A percentile compares a stretch with the other conserved stretches of the same genome.
Conservation (phyloP, 129 eudicot species). For the Mikania micrantha region DNA sequence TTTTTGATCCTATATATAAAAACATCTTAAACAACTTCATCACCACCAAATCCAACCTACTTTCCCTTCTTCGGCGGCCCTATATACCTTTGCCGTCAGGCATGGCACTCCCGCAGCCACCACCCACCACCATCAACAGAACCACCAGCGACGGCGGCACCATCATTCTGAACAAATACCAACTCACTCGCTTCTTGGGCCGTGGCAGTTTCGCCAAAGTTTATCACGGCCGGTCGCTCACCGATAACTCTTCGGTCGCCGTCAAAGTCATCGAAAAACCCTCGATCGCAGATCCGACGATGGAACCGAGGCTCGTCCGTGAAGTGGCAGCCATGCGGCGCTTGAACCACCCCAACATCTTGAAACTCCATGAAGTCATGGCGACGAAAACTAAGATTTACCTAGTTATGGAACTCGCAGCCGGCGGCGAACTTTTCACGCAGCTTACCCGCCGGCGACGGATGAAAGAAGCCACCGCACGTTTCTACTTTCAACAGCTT, state of each 20-base stretch:
- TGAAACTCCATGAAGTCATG: constrained; percentile 67
- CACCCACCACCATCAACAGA: constrained; percentile 27
- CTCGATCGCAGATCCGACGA: constrained; percentile 31
- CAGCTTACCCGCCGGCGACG: constrained; percentile 44
- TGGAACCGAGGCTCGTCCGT: constrained; percentile 61
- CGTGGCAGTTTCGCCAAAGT: constrained; percentile 87
- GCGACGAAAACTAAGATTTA: constrained; percentile 77
- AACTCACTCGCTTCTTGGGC: constrained; percentile 62
- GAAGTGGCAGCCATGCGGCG: constrained; percentile 93
- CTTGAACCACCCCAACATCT: constrained; percentile 63
- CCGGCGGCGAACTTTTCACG: constrained; percentile 61
- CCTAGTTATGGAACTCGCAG: constrained; percentile 80
- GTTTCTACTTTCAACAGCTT: constrained; percentile 57
- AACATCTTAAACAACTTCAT: constrained; percentile 17
- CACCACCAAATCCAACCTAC: constrained; percentile 21
- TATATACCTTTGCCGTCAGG: constrained; percentile 1
- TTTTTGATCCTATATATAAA: constrained; percentile 16
- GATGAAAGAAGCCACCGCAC: constrained; percentile 52
- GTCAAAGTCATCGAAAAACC: constrained; percentile 68
- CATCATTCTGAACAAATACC: constrained; percentile 50
- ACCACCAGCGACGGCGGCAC: constrained; percentile 49
- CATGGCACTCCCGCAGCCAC: constrained; percentile 23
- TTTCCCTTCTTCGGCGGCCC: constrained; percentile 9
- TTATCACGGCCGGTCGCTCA: constrained; percentile 41
- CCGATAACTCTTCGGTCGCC: constrained; percentile 42